phyloP scores from a whole-genome alignment of 2,329 filamentous ascomycete genomes.

The Triangularia verruculosa region DNA sequence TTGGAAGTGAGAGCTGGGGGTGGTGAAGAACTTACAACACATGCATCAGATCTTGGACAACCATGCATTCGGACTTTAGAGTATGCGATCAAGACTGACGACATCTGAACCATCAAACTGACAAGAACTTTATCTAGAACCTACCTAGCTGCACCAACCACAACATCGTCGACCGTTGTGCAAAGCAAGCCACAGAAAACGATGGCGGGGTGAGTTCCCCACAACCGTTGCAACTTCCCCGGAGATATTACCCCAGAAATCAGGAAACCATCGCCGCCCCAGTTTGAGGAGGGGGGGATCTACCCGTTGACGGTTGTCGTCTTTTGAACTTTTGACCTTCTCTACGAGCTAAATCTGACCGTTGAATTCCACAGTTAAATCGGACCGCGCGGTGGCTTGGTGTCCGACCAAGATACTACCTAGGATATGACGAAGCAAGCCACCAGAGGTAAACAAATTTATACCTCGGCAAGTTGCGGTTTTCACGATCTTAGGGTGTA shows the following conservation, averaged over 20 bases:
- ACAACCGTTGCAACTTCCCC: conserved; percentile 7
- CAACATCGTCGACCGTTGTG: neutral
- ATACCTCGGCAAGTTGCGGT: neutral
- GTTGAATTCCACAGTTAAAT: neutral
- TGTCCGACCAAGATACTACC: neutral
- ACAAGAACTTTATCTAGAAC: neutral
- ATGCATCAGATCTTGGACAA: too few relatives aligned
- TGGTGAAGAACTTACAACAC: neutral
- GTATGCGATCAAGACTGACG: too few relatives aligned
- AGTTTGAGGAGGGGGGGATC: neutral
- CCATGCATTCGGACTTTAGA: too few relatives aligned
- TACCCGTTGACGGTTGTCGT: too few relatives aligned
- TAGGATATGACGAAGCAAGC: neutral
- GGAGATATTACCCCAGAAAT: conserved; percentile 6
- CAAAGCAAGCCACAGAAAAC: neutral
- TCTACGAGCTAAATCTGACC: neutral
- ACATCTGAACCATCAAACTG: neutral
- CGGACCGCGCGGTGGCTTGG: conserved; percentile 9
- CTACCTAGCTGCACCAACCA: neutral
- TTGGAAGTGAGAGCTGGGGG: neutral
- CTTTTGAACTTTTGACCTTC: neutral
- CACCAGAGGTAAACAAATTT: neutral
- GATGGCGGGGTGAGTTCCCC: neutral
- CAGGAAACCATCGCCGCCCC: neutral
- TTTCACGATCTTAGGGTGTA: neutral